phyloP scores from a whole-genome alignment of 2,329 filamentous ascomycete species.

The Dactylellina haptotyla region DNA sequence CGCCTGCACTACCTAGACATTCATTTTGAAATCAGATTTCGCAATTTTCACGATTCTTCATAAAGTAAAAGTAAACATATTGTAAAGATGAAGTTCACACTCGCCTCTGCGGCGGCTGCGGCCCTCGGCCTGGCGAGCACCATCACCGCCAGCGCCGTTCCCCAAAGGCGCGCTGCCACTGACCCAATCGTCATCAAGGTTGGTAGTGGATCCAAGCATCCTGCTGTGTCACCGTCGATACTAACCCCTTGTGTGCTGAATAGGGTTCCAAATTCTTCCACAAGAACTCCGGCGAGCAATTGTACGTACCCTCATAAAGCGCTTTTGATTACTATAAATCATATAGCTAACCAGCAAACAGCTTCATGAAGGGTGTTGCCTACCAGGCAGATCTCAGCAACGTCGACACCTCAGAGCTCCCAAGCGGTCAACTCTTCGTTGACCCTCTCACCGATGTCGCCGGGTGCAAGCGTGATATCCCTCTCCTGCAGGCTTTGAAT shows the following conservation, averaged over 20 bases:
- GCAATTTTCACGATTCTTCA: conserved; percentile 37
- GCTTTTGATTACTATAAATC: conserved; percentile 53
- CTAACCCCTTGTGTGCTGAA: background rate
- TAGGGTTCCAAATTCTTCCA: conserved; percentile 89
- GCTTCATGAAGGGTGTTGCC: conserved; percentile 89
- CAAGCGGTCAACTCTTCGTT: conserved; percentile 70
- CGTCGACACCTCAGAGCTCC: conserved; percentile 68
- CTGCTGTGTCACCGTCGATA: conserved; percentile 2
- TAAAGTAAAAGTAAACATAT: conserved; percentile 3
- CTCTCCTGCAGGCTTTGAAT: conserved; percentile 77
- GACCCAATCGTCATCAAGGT: conserved; percentile 67
- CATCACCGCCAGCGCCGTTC: conserved; percentile 48
- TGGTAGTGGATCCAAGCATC: conserved; percentile 13
- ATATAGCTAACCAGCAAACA: conserved; percentile 60
- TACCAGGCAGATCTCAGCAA: conserved; percentile 81
- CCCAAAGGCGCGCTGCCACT: conserved; percentile 65
- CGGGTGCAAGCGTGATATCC: conserved; percentile 84
- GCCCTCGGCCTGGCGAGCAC: conserved; percentile 67
- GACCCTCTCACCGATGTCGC: conserved; percentile 82
- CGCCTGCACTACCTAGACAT: background rate
- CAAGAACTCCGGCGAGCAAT: conserved; percentile 79
- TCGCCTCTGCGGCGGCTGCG: conserved; percentile 62
- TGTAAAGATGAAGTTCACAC: conserved; percentile 67
- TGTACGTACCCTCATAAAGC: conserved; percentile 63
- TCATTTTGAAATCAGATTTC: conserved; percentile 22